These are phyloP conservation scores for Nicotiana undulata DNA, from an alignment of 257 asterid genomes.

Conservation along the genomic window DNA sequence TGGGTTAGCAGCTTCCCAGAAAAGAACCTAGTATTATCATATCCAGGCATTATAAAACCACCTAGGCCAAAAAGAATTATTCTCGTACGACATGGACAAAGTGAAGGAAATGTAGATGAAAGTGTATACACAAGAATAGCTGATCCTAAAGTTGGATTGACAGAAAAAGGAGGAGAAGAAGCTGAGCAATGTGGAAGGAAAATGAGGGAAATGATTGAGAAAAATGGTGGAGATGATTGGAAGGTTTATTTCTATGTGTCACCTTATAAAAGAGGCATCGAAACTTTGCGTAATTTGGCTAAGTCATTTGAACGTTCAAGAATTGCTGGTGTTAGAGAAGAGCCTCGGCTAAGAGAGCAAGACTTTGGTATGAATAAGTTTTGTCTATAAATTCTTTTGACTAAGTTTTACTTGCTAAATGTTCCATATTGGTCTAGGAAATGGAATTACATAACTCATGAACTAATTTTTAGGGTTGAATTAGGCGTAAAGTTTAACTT, in stretches of 20 bases:
- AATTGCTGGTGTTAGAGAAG: constrained; percentile 76
- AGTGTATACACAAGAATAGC: constrained; percentile 60
- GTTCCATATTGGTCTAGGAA: background rate
- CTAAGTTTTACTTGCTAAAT: background rate
- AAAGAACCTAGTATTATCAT: constrained; percentile 10
- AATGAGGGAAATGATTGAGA: constrained; percentile 42
- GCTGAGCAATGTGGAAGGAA: constrained; percentile 47
- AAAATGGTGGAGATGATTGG: constrained; percentile 52
- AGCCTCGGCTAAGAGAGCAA: constrained; percentile 70
- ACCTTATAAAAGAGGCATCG: constrained; percentile 47
- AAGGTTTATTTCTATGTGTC: constrained; percentile 69
- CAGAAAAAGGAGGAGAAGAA: constrained; percentile 37
- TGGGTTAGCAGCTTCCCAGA: constrained; percentile 39
- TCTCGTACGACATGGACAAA: constrained; percentile 69
- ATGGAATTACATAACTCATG: too few species aligned
- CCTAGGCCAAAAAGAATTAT: constrained; percentile 63
- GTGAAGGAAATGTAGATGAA: constrained; percentile 74
- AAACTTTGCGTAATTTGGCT: constrained; percentile 60
- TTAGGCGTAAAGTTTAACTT: background rate
- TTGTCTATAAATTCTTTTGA: background rate
- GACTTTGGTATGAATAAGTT: constrained; percentile 45
- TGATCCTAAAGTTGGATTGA: constrained; percentile 57
- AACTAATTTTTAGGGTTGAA: background rate
- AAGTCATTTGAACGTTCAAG: constrained; percentile 55
- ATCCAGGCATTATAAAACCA: constrained; percentile 22